Percentiles rank a stretch among this genome's conserved stretches.
These are phyloP conservation scores for Arachis hypogaea DNA, from an alignment of 306 rosid species.

Conservation along the genomic window DNA sequence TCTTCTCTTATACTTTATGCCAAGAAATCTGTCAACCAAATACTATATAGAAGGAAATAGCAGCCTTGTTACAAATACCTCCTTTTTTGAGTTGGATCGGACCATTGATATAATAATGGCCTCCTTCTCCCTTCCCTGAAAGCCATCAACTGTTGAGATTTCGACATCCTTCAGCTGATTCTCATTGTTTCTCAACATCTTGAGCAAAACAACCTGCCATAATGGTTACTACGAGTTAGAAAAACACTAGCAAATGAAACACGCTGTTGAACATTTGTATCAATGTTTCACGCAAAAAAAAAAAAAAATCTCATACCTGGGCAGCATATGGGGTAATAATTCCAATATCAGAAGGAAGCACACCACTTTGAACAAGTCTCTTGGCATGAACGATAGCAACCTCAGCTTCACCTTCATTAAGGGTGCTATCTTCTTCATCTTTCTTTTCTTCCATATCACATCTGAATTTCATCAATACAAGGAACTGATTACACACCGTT, in stretches of 20 bases:
- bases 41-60: constrained; percentile 23
- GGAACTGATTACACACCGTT: constrained; percentile 25
- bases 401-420: constrained; percentile 95
- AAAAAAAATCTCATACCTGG: constrained; percentile 58
- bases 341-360: constrained; percentile 92
- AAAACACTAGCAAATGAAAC: neutral
- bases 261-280: neutral
- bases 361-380: constrained; percentile 82
- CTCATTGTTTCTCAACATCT: constrained; percentile 80
- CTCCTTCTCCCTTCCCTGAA: constrained; percentile 98
- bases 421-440: constrained; percentile 98
- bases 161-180: constrained; percentile 75
- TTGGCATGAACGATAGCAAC: constrained; percentile 89
- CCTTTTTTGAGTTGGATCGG: constrained; percentile 84
- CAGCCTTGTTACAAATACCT: constrained; percentile 58
- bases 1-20: constrained; percentile 8
- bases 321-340: constrained; percentile 96
- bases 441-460: constrained; percentile 98
- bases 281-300: constrained; percentile 21
- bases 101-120: constrained; percentile 96
- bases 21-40: constrained; percentile 8
- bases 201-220: constrained; percentile 83
- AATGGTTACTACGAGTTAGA: constrained; percentile 13
- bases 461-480: constrained; percentile 54
- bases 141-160: constrained; percentile 97